A percentile compares a stretch with the other conserved stretches of the same genome.
These are phyloP conservation scores for Blastobotrys chiropterorum DNA, from an alignment of 805 yeast species.

Conservation along the genomic window DNA sequence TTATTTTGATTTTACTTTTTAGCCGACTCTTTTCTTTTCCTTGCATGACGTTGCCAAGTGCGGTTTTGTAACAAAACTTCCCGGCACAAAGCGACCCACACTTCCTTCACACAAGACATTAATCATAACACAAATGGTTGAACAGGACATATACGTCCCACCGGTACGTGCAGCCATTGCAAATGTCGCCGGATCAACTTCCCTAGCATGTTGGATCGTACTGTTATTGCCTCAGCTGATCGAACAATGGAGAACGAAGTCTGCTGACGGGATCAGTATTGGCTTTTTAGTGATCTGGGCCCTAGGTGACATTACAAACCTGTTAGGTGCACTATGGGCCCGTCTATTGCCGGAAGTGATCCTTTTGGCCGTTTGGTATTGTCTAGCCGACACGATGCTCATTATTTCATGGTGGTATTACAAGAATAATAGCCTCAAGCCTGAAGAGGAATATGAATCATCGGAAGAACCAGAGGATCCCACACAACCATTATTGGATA, in stretches of 20 bases:
- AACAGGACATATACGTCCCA: conserved; percentile 11
- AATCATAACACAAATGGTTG: not conserved
- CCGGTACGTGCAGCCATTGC: conserved; percentile 42
- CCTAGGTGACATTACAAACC: conserved; percentile 62
- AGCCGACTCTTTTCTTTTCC: not conserved
- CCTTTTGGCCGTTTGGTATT: conserved; percentile 69
- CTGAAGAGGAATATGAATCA: not conserved
- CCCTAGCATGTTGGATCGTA: conserved; percentile 76
- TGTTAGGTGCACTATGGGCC: conserved; percentile 67
- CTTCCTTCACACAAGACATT: not conserved
- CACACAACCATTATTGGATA: conserved; percentile 22
- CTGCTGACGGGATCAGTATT: conserved; percentile 69
- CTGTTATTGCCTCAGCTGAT: conserved; percentile 68
- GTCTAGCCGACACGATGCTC: conserved; percentile 59
- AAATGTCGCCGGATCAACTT: conserved; percentile 62
- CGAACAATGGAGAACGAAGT: conserved; percentile 70
- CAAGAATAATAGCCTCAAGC: conserved; percentile 19
- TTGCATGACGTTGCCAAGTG: not conserved
- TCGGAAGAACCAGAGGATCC: conserved; percentile 14
- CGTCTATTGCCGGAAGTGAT: conserved; percentile 62
- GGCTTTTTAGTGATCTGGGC: conserved; percentile 66
- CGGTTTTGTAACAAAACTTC: not conserved
- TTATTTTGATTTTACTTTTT: not conserved
- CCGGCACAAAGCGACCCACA: not conserved
- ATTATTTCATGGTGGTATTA: conserved; percentile 56